Base-by-base conservation (phyloP, 139 green algal genomes). In the Gonium pectorale region DNA sequence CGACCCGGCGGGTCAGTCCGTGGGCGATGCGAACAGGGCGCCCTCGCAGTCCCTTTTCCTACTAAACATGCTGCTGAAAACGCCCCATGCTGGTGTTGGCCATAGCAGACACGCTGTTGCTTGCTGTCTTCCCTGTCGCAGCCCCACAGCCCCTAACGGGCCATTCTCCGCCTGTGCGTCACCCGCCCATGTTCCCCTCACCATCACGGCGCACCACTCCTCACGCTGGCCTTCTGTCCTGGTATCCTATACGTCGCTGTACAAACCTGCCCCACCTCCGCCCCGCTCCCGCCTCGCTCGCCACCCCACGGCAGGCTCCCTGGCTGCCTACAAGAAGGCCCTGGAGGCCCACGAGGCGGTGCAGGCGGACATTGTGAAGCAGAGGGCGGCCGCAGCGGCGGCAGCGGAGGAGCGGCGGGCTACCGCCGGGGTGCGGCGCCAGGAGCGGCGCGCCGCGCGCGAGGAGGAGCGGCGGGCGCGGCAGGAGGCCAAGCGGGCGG, bases 1-100 rank as follows among this genome's bases (percentile, higher is more conserved):
- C 19, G 94, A 97, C 78, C 93, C 94, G 26, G 70, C 90, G 86
- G 93, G 92, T 95, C 33, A n/a, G 79, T 54, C 24, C 26, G 54
- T 4, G 63, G 2, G 37, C 24, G 56, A 54, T 33, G 1, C 15
- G 8, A 15, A 67, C 26, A 51, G 51, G 72, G 52, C 56, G 38
- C 24, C 41, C 60, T 49, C n/a, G n/a, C n/a, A n/a, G n/a, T n/a
- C n/a, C n/a, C n/a, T n/a, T n/a, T n/a, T n/a, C n/a, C n/a, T n/a
- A n/a, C n/a, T n/a, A n/a, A n/a, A n/a, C n/a, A n/a, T n/a, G n/a
- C n/a, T n/a, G n/a, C n/a, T n/a, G n/a, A n/a, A n/a, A n/a, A n/a
- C n/a, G n/a, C n/a, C n/a, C n/a, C n/a, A n/a, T n/a, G n/a, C n/a
- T n/a, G n/a, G n/a, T n/a, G n/a, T n/a, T n/a, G n/a, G n/a, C n/a